Evolutionary conservation across 306 rosid genomes (phyloP), one percentile per base, ranked within the genome.

Genomic region (Quercus gilva): DNA sequence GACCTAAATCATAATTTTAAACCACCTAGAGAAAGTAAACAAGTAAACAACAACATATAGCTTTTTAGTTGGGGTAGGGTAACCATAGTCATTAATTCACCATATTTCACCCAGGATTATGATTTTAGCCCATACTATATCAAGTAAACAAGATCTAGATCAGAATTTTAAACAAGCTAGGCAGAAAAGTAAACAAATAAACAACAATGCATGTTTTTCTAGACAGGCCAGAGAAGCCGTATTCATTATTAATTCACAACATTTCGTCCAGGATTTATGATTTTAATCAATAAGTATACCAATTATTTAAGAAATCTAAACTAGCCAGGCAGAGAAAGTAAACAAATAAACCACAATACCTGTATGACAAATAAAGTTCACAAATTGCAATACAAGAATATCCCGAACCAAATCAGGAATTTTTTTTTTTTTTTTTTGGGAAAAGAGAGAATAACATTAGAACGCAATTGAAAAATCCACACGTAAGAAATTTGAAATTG

Each of bases 401-500:
- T 26, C 2, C 45, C 12, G 3, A 41, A 41, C 11, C 45, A 41
- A 7, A 41, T 41, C 45, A 41, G 12, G 45, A 41, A 2, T 1
- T 37, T 37, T 37, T 41, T 33, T 33, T 33, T 4, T 31, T 31
- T 31, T 35, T 35, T 33, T 37, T 37, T 37, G 0, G 2, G 45
- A 41, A 41, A 73, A 49, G 51, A 43, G 23, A 20, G 25, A 3
- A 49, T 33, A 1, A 20, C n/a, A 67, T 20, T 73, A 29, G 29
- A 9, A 63, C 28, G 41, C 58, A 49, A 12, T 28, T 28, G 23
- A 58, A 78, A 55, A 69, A 74, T 31, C n/a, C 63, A 33, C 19
- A 57, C 80, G 55, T 74, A 55, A 15, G 23, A 41, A 53, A 12
- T 28, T 29, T 74, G 49, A n/a, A 76, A 59, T 78, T 61, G 74